Base-by-base conservation (phyloP, 768 basidiomycete species). In the Lactarius psammicola region DNA sequence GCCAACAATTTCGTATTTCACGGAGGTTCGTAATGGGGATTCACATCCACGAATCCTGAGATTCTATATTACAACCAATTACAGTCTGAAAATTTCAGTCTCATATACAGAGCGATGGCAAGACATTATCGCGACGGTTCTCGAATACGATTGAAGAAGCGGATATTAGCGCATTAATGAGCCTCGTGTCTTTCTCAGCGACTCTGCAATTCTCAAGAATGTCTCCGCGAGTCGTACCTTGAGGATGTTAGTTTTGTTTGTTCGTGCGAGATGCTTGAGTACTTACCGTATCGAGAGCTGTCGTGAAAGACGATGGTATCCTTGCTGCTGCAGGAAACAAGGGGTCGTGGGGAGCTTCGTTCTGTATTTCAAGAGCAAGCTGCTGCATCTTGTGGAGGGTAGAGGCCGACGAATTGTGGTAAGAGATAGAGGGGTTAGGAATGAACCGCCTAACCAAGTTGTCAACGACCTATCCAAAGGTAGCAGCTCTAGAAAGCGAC, bases 141-240 rank as follows among this genome's bases (percentile, higher is more conserved):
- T 11, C 46, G 23, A 46, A n/a, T n/a, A n/a, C 3, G 11, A 23
- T 13, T 9, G 44, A 44, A 40, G 40, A 18, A n/a, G 46, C 4
- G n/a, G 23, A 51, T 2, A 2, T 69, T 56, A 73, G 26, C 72
- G 74, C 69, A 85, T 70, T 49, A 86, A 71, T 15, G 80, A 77
- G 0, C 82, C 86, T 66, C 85, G 75, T 3, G 85, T 81, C 67
- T 83, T 87, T 68, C 78, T 77, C 72, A 87, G 71, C 0, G 85
- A 85, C 60, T 85, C 83, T 0, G 85, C 84, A 62, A 87, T 80
- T 23, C 80, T 81, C 36, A 86, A 72, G 79, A 87, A 87, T 0
- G 85, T 83, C 68, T 86, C 77, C 0, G 84, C 81, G 2, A 86
- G 77, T 65, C 78, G 80, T 8, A 85, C 77, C 85, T 86, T 64